phyloP scores from a whole-genome alignment of 78 protist genomes.

The Bigelowiella natans region DNA sequence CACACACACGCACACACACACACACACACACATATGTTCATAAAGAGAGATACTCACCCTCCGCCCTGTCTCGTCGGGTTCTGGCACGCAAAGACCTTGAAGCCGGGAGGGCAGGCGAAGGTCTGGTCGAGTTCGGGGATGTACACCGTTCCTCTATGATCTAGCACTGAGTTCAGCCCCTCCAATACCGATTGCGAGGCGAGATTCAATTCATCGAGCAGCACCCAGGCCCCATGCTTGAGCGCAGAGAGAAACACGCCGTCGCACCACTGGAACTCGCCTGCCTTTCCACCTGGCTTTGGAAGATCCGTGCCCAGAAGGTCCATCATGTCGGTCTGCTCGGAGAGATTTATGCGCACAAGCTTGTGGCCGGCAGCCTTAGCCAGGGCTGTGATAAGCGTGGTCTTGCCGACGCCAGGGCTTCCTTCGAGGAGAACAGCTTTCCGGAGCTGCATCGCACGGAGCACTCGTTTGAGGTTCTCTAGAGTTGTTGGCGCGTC shows the following conservation, averaged over 20 bases:
- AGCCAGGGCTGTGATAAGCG: conserved; percentile 76
- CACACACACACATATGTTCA: too few relatives aligned
- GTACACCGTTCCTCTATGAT: conserved; percentile 81
- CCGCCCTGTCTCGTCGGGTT: conserved; percentile 97
- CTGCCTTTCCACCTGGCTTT: conserved; percentile 14
- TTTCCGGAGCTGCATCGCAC: conserved; percentile 66
- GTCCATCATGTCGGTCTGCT: conserved; percentile 98
- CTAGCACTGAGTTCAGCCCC: conserved; percentile 95
- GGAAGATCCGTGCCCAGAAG: conserved; percentile 95
- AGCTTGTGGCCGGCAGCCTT: conserved; percentile 52
- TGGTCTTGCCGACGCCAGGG: conserved; percentile 99
- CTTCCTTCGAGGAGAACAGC: conserved; percentile 56
- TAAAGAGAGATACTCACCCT: too few relatives aligned
- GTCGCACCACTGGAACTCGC: conserved; percentile 68
- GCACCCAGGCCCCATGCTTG: conserved; percentile 85
- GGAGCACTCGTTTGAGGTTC: conserved; percentile 39
- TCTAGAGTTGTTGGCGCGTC: conserved; percentile 69
- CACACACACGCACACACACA: too few relatives aligned
- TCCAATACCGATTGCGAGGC: conserved; percentile 99
- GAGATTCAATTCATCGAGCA: conserved; percentile 98
- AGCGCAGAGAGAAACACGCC: conserved; percentile 71
- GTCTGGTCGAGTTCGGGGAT: conserved; percentile 84
- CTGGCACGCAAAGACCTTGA: conserved; percentile 88
- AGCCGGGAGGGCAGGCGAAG: conserved; percentile 55
- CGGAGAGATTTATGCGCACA: conserved; percentile 95